Conservation (phyloP, 2,329 filamentous ascomycete genomes). For the Bipolaris oryzae region DNA sequence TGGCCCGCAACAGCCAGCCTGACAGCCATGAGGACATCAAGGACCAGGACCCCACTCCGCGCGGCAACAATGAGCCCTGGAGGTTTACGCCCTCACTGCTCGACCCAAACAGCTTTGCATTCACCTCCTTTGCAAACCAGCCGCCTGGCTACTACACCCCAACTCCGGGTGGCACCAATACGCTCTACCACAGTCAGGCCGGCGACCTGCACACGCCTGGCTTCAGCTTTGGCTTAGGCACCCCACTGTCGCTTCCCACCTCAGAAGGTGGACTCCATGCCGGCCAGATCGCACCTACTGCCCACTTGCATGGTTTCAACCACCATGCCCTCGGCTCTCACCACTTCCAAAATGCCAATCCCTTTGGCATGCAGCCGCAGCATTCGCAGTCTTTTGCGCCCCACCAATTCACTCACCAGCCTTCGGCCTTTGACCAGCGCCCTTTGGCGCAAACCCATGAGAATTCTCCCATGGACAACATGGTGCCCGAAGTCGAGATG, state of each 20-base stretch:
- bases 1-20: conserved; percentile 46
- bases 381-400: conserved; percentile 68
- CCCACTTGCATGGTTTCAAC: conserved; percentile 71
- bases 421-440: conserved; percentile 71
- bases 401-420: conserved; percentile 79
- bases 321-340: conserved; percentile 47
- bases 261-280: conserved; percentile 69
- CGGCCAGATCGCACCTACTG: conserved; percentile 52
- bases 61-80: conserved; percentile 80
- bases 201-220: conserved; percentile 87
- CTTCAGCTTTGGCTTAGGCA: conserved; percentile 74
- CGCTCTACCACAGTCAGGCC: conserved; percentile 80
- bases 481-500: conserved; percentile 63
- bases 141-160: conserved; percentile 86
- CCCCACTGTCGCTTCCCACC: conserved; percentile 80
- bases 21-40: conserved; percentile 62
- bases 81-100: conserved; percentile 87
- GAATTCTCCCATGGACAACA: conserved; percentile 67
- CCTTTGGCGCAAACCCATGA: conserved; percentile 72
- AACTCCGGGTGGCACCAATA: conserved; percentile 79
- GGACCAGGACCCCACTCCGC: conserved; percentile 82
- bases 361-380: conserved; percentile 65
- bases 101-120: conserved; percentile 83
- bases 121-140: conserved; percentile 78
- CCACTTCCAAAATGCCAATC: conserved; percentile 69